Evolutionary conservation across 2,329 filamentous ascomycete species (phyloP).

Genomic region (Aspergillus pseudotamarii): DNA sequence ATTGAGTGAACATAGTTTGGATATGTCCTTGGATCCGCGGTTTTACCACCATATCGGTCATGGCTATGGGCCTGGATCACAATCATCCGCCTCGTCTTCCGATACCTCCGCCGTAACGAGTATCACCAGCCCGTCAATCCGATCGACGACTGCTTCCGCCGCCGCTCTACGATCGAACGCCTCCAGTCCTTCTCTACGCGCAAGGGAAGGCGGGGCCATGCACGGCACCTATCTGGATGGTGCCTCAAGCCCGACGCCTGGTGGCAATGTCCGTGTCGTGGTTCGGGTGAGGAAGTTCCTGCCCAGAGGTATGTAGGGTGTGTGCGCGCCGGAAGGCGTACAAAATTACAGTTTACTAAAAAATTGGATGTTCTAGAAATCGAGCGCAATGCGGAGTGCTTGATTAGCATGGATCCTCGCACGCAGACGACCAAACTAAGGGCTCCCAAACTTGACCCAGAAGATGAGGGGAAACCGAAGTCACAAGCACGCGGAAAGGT

Average conservation of each 20-base stretch:
- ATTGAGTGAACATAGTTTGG: slow-evolving; percentile 39
- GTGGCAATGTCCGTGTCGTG: slow-evolving; percentile 80
- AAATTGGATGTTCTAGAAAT: slow-evolving; percentile 62
- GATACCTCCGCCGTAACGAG: slow-evolving; percentile 37
- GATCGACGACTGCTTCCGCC: slow-evolving; percentile 40
- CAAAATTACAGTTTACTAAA: background rate
- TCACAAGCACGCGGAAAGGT: slow-evolving; percentile 69
- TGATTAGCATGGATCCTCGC: slow-evolving; percentile 87
- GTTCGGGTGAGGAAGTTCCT: slow-evolving; percentile 80
- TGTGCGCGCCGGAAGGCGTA: background rate
- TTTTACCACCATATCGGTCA: slow-evolving; percentile 41
- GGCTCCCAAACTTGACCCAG: slow-evolving; percentile 62
- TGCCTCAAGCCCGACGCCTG: slow-evolving; percentile 54
- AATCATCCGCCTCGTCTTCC: slow-evolving; percentile 37
- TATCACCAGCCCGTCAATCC: slow-evolving; percentile 40
- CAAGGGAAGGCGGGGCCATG: slow-evolving; percentile 68
- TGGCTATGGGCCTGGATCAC: slow-evolving; percentile 34
- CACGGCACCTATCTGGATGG: slow-evolving; percentile 51
- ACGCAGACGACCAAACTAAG: slow-evolving; percentile 83
- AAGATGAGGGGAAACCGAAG: slow-evolving; percentile 56
- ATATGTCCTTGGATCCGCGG: slow-evolving; percentile 46
- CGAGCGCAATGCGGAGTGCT: slow-evolving; percentile 76
- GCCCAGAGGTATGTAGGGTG: slow-evolving; percentile 65
- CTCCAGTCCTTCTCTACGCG: slow-evolving; percentile 76
- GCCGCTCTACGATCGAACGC: slow-evolving; percentile 61